Percentiles rank a stretch among this genome's conserved stretches.
Evolutionary conservation across 768 basidiomycete species (phyloP).

Genomic region (Termitomyces sp.): DNA sequence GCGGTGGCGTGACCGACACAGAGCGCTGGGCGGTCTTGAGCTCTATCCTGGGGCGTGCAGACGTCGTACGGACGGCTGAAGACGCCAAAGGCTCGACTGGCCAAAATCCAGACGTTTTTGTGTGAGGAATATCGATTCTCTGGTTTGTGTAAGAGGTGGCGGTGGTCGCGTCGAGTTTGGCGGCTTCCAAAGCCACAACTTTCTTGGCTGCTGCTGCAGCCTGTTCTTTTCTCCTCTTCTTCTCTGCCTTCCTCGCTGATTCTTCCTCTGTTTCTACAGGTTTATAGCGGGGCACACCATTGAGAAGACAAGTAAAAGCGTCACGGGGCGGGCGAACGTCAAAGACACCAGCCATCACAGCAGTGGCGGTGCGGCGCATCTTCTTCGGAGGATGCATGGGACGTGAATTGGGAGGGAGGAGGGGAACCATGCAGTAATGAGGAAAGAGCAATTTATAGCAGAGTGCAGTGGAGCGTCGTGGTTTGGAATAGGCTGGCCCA

Average conservation of each 20-base stretch:
- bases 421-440: slow-evolving; percentile 24
- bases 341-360: slow-evolving; percentile 71
- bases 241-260: slow-evolving; percentile 41
- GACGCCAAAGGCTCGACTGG: slow-evolving; percentile 21
- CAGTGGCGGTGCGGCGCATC: slow-evolving; percentile 60
- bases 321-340: slow-evolving; percentile 64
- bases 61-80: not conserved
- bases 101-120: slow-evolving; percentile 42
- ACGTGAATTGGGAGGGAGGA: slow-evolving; percentile 22
- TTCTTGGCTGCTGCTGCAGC: slow-evolving; percentile 14
- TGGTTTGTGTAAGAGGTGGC: slow-evolving; percentile 20
- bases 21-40: slow-evolving; percentile 67
- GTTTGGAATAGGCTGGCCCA: slow-evolving; percentile 38
- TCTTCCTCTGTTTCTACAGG: slow-evolving; percentile 59
- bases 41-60: slow-evolving; percentile 60
- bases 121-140: slow-evolving; percentile 20
- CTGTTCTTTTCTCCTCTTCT: slow-evolving; percentile 46
- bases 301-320: slow-evolving; percentile 73
- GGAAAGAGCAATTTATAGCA: slow-evolving; percentile 26
- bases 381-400: slow-evolving; percentile 31
- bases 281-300: slow-evolving; percentile 65
- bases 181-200: slow-evolving; percentile 15
- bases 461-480: slow-evolving; percentile 45
- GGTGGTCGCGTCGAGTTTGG: slow-evolving; percentile 23
- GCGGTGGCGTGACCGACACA: slow-evolving; percentile 71